Base-by-base conservation (phyloP, 441 rosid genomes). In the Euphorbia schlechtendalii region DNA sequence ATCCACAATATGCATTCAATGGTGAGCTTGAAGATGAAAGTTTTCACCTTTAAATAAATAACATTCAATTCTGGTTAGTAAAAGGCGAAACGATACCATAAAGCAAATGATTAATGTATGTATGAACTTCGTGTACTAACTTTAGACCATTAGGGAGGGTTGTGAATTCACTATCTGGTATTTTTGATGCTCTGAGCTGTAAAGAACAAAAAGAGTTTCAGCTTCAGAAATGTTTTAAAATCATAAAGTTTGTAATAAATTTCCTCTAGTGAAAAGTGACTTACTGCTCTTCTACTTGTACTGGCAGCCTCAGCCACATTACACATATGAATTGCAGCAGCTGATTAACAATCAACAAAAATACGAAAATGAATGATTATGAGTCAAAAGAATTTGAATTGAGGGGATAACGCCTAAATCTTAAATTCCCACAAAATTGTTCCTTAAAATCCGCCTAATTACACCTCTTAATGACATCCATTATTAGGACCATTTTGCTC, bases 241-340 rank as follows among this genome's bases (percentile, higher is more conserved):
- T 11, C 52, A 48, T n/a, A 32, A 14, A 32, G 41, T 15, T 13
- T n/a, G n/a, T 8, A 15, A 40, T 17, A 59, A 12, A 52, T 9
- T 5, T 13, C 11, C 18, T 46, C 28, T 0, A 46, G 12, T 57
- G 67, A 68, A 36, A 28, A 32, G 52, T 14, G 28, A 71, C 94
- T 76, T 76, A 90, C 96, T 59, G 97, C 98, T 86, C 98, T 88
- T 79, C 90, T 79, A 67, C 98, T 92, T 28, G 96, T 90, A 83
- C 91, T 93, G 61, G 64, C 98, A 69, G 97, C 98, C 68, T 86
- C 83, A 32, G 95, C 82, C 71, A 72, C 82, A 80, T 83, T 83
- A 65, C 75, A 76, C 66, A 66, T 54, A 66, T 64, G 56, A 57
- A 66, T 25, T 48, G 79, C 90, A 74, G 82, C 80, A 72, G 77